phyloP scores from a whole-genome alignment of 2,329 filamentous ascomycete genomes.

The Pseudopyricularia javanii region DNA sequence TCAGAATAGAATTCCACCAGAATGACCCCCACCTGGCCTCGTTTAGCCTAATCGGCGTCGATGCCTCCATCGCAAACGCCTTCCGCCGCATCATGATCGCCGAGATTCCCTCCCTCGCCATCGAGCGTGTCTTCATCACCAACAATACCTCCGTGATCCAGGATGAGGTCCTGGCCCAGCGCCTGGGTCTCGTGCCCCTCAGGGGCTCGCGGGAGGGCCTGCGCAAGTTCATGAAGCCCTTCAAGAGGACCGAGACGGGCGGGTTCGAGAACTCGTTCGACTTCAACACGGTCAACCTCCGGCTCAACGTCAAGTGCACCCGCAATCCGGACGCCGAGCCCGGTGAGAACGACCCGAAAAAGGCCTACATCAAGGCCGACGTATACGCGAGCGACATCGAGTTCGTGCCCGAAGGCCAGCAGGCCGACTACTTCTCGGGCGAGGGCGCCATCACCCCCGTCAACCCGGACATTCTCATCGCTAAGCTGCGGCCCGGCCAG shows the following conservation, averaged over 20 bases:
- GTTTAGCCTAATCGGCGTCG: slow-evolving; percentile 85
- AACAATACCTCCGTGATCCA: slow-evolving; percentile 98
- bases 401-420: slow-evolving; percentile 65
- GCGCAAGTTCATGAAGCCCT: slow-evolving; percentile 68
- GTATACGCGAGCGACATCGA: slow-evolving; percentile 68
- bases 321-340: slow-evolving; percentile 61
- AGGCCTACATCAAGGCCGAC: slow-evolving; percentile 76
- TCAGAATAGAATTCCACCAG: slow-evolving; percentile 64
- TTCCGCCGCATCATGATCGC: slow-evolving; percentile 93
- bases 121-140: slow-evolving; percentile 84
- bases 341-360: slow-evolving; percentile 67
- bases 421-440: slow-evolving; percentile 56
- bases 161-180: slow-evolving; percentile 87
- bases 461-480: slow-evolving; percentile 87
- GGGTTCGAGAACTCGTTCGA: slow-evolving; percentile 47
- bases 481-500: slow-evolving; percentile 87
- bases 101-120: slow-evolving; percentile 87
- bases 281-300: slow-evolving; percentile 76
- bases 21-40: slow-evolving; percentile 66
- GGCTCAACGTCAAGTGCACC: slow-evolving; percentile 68
- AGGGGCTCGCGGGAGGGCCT: slow-evolving; percentile 68
- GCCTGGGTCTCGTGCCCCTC: slow-evolving; percentile 83
- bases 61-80: slow-evolving; percentile 89
- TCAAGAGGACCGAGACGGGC: slow-evolving; percentile 19
- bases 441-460: slow-evolving; percentile 59